Evolutionary conservation across 768 basidiomycete species (phyloP), one percentile per base, ranked within the genome.

Genomic region (Russula brevipes): DNA sequence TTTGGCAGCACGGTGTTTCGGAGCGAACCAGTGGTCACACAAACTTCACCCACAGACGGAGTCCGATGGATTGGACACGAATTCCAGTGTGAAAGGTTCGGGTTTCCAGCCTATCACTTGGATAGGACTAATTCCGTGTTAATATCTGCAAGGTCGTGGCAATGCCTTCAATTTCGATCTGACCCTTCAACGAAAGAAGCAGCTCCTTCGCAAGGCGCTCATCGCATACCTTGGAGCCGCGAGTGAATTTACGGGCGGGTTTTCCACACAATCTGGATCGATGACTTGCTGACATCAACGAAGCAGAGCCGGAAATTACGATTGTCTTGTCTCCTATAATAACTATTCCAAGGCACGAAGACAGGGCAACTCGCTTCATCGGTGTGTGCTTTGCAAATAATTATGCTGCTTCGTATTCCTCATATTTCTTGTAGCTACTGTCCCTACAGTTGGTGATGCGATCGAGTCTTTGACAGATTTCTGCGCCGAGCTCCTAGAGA

Each of bases 381-480:
- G 81, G 87, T 85, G 64, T 35, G 81, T 31, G 11, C 33, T 9
- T 44, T 42, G n/a, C 36, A 11, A 31, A 31, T 42, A 30, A 9
- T 55, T 5, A 33, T 44, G 44, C 33, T 46, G 2, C 33, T 74
- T 16, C 31, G 24, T 45, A 12, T 36, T 39, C 39, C 57, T 50
- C 33, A 54, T 55, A 14, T 42, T 14, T 6, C 17, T 36, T 10
- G 16, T 65, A 89, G 91, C 86, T 1, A 87, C 87, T 8, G 81
- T 89, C 17, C 91, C 91, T 10, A 88, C 86, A 0, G 76, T 93
- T 3, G 87, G 88, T 3, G 87, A 91, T 69, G 82, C 85, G 2
- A 79, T 91, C 30, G 83, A 86, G 55, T 83, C 87, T 0, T 75
- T 92, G 49, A 81, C 82, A 42, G 78, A 81, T 49, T 78, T 92